Evolutionary conservation across 176 grass and related monocot genomes (phyloP).

Genomic region (Eleusine indica): DNA sequence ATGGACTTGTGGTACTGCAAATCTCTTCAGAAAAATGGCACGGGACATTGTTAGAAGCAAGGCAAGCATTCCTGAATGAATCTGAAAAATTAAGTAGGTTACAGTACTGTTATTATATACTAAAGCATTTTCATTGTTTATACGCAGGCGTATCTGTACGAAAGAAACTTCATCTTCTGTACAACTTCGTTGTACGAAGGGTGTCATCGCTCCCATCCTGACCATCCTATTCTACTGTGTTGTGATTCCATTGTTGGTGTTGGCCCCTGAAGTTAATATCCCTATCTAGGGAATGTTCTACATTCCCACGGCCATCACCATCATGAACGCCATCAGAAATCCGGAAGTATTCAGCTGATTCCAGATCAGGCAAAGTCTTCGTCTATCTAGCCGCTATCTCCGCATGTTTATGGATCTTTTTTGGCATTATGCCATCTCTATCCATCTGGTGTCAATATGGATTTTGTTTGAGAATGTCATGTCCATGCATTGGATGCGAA

Average conservation of each 20-base stretch:
- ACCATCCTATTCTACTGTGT: constrained; percentile 80
- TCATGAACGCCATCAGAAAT: constrained; percentile 75
- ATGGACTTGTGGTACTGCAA: constrained; percentile 83
- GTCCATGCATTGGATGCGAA: constrained; percentile 69
- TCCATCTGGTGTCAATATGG: constrained; percentile 65
- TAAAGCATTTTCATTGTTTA: background rate
- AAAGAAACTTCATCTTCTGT: constrained; percentile 77
- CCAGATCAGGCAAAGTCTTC: background rate
- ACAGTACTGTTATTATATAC: background rate
- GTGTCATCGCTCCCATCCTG: constrained; percentile 58
- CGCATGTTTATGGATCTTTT: background rate
- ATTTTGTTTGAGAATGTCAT: constrained; percentile 83
- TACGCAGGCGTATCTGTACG: constrained; percentile 57
- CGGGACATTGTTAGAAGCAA: constrained; percentile 66
- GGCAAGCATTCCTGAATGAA: constrained; percentile 34
- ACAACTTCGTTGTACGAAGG: constrained; percentile 74
- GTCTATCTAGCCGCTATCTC: background rate
- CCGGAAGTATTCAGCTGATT: constrained; percentile 25
- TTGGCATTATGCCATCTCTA: constrained; percentile 41
- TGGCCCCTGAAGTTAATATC: constrained; percentile 69
- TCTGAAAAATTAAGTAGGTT: background rate
- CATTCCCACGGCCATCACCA: constrained; percentile 70
- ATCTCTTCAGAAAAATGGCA: constrained; percentile 94
- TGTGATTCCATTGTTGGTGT: constrained; percentile 56
- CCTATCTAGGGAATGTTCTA: constrained; percentile 74